A percentile compares a stretch with the other conserved stretches of the same genome.
Conservation (phyloP, 108 stramenopile species). For the Nitzschia sp. region DNA sequence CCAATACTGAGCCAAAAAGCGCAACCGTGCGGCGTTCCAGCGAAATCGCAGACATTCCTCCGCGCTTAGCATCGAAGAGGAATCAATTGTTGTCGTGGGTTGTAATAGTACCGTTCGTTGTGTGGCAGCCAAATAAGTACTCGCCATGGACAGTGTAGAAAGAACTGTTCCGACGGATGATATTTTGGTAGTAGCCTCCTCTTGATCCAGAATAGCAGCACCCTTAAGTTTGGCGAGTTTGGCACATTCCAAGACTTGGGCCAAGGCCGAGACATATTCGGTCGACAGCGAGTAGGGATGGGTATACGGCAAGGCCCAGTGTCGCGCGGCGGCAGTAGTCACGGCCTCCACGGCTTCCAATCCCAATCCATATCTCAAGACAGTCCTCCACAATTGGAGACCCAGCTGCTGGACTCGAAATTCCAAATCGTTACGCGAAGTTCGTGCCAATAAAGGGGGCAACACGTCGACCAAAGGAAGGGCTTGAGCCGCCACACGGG, state of each 20-base stretch:
- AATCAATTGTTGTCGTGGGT: background rate
- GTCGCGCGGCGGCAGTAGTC: constrained; percentile 46
- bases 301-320: constrained; percentile 30
- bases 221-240: constrained; percentile 9
- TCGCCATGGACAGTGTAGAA: background rate
- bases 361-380: constrained; percentile 76
- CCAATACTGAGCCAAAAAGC: constrained; percentile 10
- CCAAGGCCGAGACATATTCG: constrained; percentile 53
- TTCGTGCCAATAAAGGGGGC: constrained; percentile 32
- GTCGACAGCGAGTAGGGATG: constrained; percentile 41
- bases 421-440: constrained; percentile 30
- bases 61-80: background rate
- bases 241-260: constrained; percentile 39
- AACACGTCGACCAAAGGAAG: constrained; percentile 29
- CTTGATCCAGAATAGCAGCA: background rate
- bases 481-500: constrained; percentile 58
- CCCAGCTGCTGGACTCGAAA: constrained; percentile 52
- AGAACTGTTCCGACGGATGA: background rate
- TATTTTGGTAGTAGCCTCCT: background rate
- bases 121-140: constrained; percentile 6
- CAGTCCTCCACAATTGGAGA: constrained; percentile 64
- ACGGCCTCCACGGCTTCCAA: constrained; percentile 48
- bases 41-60: background rate
- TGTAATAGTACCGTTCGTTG: background rate
- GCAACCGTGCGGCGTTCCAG: constrained; percentile 15